Percentiles rank a stretch among this genome's conserved stretches.
phyloP scores from a whole-genome alignment of 208 protist genomes.

The Naegleria lovaniensis region DNA sequence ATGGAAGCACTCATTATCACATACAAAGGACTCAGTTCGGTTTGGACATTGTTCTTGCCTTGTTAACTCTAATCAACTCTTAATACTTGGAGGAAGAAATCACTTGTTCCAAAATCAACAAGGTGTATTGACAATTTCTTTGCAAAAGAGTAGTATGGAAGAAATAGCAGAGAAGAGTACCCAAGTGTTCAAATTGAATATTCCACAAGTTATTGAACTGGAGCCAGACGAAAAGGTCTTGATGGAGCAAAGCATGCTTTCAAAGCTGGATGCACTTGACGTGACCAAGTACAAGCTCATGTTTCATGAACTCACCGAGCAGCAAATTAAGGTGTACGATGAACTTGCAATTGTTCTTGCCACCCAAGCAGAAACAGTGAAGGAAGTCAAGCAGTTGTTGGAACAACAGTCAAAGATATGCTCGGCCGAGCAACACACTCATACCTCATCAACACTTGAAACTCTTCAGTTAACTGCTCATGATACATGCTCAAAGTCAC shows the following conservation, averaged over 20 bases:
- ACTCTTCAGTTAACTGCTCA: too few relatives aligned
- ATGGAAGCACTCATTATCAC: background rate
- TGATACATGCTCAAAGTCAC: too few relatives aligned
- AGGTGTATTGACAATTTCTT: background rate
- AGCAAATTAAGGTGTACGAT: background rate
- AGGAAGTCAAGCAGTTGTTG: too few relatives aligned
- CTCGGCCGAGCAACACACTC: too few relatives aligned
- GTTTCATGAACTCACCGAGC: background rate
- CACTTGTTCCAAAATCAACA: background rate
- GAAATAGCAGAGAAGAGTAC: background rate
- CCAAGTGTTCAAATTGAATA: background rate
- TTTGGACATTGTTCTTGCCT: background rate
- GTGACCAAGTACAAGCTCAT: background rate
- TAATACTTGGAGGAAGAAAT: background rate
- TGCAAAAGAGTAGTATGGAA: background rate
- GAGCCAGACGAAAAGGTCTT: background rate
- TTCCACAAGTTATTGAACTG: background rate
- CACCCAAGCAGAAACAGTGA: too few relatives aligned
- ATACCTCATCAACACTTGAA: too few relatives aligned
- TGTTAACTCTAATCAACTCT: too few relatives aligned
- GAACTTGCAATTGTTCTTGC: background rate
- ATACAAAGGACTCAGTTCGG: background rate
- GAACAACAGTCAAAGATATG: too few relatives aligned
- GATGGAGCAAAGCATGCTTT: too few relatives aligned
- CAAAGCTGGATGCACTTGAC: background rate